Conservation (phyloP, 305 asterid genomes). For the Euphrasia arctica region DNA sequence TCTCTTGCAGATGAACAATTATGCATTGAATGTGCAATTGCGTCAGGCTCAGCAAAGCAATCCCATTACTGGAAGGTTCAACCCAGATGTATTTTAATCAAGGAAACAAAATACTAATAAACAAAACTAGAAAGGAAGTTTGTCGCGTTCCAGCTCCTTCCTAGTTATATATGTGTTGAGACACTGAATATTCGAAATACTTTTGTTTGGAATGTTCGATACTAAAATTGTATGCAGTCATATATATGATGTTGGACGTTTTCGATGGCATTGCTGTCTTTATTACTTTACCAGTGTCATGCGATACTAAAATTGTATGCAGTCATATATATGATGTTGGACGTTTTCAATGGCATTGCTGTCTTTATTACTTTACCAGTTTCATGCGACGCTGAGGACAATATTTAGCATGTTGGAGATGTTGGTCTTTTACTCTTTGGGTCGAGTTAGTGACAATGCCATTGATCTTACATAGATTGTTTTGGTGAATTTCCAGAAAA, state of each 20-base stretch:
- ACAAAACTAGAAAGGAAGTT: neutral
- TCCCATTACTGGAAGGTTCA: slow-evolving; percentile 56
- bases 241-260: slow-evolving; percentile 12
- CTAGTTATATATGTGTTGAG: slow-evolving; percentile 22
- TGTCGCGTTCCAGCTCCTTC: slow-evolving; percentile 16
- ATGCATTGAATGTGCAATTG: slow-evolving; percentile 68
- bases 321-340: too few species aligned
- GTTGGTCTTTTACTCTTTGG: too few species aligned
- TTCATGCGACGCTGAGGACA: neutral
- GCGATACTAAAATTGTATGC: too few species aligned
- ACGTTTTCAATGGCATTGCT: too few species aligned
- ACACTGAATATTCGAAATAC: slow-evolving; percentile 3
- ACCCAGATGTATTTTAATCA: slow-evolving; percentile 69
- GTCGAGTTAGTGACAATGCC: too few species aligned
- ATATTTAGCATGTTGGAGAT: neutral
- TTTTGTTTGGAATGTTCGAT: neutral
- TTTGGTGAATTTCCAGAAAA: too few species aligned
- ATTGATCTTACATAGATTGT: too few species aligned
- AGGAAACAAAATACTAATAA: neutral
- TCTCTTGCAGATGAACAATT: slow-evolving; percentile 68
- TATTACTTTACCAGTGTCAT: neutral
- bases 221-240: slow-evolving; percentile 4
- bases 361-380: too few species aligned
- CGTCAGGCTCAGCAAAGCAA: slow-evolving; percentile 66
- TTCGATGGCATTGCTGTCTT: slow-evolving; percentile 12